A percentile compares a stretch with the other conserved stretches of the same genome.
These are phyloP conservation scores for Aureobasidium lini DNA, from an alignment of 2,329 filamentous ascomycete genomes.

Conservation along the genomic window DNA sequence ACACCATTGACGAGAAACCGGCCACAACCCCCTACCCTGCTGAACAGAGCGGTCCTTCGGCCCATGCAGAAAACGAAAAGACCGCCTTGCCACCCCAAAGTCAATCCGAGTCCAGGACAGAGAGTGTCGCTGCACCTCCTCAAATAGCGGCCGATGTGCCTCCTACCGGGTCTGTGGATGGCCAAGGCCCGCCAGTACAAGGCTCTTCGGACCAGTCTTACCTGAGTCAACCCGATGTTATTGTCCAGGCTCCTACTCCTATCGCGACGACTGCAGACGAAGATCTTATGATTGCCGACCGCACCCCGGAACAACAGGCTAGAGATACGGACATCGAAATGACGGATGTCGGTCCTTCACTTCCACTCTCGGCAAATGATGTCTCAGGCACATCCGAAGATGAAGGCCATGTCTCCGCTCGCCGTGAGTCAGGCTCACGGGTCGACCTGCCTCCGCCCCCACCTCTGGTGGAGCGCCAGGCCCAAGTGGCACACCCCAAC, in stretches of 20 bases:
- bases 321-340: conserved; percentile 55
- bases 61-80: conserved; percentile 18
- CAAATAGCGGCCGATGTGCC: conserved; percentile 13
- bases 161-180: conserved; percentile 5
- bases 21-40: conserved; percentile 12
- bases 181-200: background rate
- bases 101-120: background rate
- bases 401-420: conserved; percentile 21
- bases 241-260: conserved; percentile 40
- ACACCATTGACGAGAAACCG: conserved; percentile 39
- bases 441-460: conserved; percentile 51
- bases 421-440: conserved; percentile 29
- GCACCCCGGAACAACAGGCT: conserved; percentile 41
- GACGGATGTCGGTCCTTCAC: conserved; percentile 47
- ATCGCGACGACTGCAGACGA: conserved; percentile 30
- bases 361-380: conserved; percentile 46
- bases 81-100: background rate
- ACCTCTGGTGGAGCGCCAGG: conserved; percentile 40
- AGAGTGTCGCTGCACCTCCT: background rate
- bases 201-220: conserved; percentile 15
- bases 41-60: conserved; percentile 13
- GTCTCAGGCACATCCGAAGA: conserved; percentile 34
- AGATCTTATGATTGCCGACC: conserved; percentile 37
- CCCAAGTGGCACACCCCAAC: conserved; percentile 17
- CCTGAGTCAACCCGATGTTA: conserved; percentile 29